These are phyloP conservation scores for Grosmannia huntii DNA, from an alignment of 2,329 filamentous ascomycete genomes.

Conservation along the genomic window DNA sequence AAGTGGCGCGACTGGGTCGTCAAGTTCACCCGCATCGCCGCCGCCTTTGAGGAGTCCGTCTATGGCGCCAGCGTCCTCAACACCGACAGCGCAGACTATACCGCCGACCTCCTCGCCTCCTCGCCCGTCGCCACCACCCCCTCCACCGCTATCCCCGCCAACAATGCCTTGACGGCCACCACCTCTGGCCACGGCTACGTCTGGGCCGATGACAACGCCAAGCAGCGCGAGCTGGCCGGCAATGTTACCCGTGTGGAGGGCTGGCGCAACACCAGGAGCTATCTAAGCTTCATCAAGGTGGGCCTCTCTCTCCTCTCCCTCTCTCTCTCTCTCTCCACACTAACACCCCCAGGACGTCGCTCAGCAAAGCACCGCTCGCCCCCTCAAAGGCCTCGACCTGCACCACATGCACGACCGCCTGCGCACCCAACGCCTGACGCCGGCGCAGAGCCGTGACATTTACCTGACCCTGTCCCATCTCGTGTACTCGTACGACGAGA, in stretches of 20 bases:
- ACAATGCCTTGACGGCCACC: slow-evolving; percentile 17
- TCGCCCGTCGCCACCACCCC: background rate
- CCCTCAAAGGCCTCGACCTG: slow-evolving; percentile 71
- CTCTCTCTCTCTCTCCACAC: background rate
- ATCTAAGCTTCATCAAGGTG: slow-evolving; percentile 88
- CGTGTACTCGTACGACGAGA: slow-evolving; percentile 70
- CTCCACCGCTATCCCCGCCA: background rate
- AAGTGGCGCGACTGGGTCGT: slow-evolving; percentile 94
- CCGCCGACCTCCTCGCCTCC: slow-evolving; percentile 26
- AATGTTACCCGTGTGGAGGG: slow-evolving; percentile 91
- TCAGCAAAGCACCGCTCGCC: slow-evolving; percentile 49
- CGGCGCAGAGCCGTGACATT: slow-evolving; percentile 66
- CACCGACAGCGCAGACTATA: slow-evolving; percentile 64
- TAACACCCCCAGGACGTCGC: slow-evolving; percentile 42
- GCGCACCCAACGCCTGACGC: slow-evolving; percentile 64
- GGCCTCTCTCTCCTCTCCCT: no score
- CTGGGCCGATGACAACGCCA: slow-evolving; percentile 73
- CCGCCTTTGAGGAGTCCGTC: slow-evolving; percentile 89
- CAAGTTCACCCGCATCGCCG: slow-evolving; percentile 83
- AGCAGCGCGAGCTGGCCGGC: slow-evolving; percentile 75
- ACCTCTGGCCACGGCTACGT: slow-evolving; percentile 83
- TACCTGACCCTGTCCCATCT: slow-evolving; percentile 69
- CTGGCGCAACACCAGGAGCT: slow-evolving; percentile 90
- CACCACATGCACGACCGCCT: slow-evolving; percentile 89
- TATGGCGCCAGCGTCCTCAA: slow-evolving; percentile 87